Evolutionary conservation across 2,329 filamentous ascomycete genomes (phyloP).

Genomic region (Penicillium sp.): DNA sequence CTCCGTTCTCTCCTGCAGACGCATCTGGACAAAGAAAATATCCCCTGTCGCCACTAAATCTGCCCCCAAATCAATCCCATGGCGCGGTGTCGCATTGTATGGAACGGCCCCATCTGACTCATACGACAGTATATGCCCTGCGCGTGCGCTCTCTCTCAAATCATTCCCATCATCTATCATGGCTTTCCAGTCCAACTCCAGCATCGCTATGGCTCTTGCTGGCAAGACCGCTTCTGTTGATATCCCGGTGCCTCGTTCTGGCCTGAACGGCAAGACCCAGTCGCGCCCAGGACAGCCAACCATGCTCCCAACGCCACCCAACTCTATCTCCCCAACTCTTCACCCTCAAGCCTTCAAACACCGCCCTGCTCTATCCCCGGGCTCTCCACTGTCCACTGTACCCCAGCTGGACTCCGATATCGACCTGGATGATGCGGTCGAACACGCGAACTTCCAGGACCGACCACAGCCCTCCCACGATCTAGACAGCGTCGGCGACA

Average conservation of each 20-base stretch:
- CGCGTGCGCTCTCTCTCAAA: constrained; percentile 9
- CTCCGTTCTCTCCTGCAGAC: constrained; percentile 1
- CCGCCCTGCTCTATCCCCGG: constrained; percentile 47
- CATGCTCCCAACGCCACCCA: constrained; percentile 82
- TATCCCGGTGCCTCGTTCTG: constrained; percentile 46
- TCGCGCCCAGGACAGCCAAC: constrained; percentile 33
- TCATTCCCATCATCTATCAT: constrained; percentile 34
- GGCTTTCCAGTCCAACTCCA: constrained; percentile 46
- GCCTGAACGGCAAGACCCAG: constrained; percentile 31
- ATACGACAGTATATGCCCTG: constrained; percentile 14
- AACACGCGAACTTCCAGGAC: constrained; percentile 49
- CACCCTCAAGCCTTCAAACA: constrained; percentile 76
- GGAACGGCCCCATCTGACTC: constrained; percentile 23
- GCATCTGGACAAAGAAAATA: not conserved
- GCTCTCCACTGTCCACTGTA: constrained; percentile 45
- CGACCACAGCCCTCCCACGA: constrained; percentile 48
- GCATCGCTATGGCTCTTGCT: constrained; percentile 52
- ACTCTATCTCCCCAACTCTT: constrained; percentile 88
- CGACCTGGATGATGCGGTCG: constrained; percentile 71
- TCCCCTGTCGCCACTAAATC: constrained; percentile 16
- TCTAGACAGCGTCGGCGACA: constrained; percentile 73
- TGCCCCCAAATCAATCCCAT: constrained; percentile 8
- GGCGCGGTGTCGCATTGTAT: constrained; percentile 17
- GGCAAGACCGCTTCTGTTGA: constrained; percentile 52
- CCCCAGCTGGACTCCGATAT: constrained; percentile 76